phyloP scores from a whole-genome alignment of 202 grass and related monocot species.

The Brachypodium distachyon region DNA sequence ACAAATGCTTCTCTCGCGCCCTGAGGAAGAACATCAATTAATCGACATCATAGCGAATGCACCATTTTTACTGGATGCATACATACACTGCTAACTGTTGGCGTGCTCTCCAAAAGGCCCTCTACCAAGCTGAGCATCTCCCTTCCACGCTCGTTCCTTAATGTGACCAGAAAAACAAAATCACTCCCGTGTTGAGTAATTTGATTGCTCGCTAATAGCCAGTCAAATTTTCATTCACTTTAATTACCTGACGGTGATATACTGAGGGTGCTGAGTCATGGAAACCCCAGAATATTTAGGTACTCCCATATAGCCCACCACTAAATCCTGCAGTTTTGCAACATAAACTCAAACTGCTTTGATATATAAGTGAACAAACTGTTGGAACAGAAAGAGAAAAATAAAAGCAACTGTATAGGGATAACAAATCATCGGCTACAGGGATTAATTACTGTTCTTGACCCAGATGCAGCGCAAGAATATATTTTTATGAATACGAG shows the following conservation, averaged over 20 bases:
- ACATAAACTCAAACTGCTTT: not conserved
- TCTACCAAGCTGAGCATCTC: slow-evolving; percentile 81
- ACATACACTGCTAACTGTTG: slow-evolving; percentile 69
- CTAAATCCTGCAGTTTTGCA: slow-evolving; percentile 66
- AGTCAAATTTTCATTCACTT: not conserved
- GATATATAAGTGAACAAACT: not conserved
- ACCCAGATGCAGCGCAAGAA: not conserved
- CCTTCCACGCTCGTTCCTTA: slow-evolving; percentile 73
- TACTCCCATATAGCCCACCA: slow-evolving; percentile 95
- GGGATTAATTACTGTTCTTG: not conserved
- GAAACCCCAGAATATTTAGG: slow-evolving; percentile 79
- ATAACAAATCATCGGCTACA: not conserved
- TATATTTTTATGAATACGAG: not conserved
- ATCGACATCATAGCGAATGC: not conserved
- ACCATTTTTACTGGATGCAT: not conserved
- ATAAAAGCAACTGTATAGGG: not conserved
- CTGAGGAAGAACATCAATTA: slow-evolving; percentile 25
- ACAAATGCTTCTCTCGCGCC: slow-evolving; percentile 76
- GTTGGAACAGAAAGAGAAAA: not conserved
- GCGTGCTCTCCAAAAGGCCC: slow-evolving; percentile 69
- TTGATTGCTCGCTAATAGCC: not conserved
- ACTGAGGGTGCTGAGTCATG: slow-evolving; percentile 93
- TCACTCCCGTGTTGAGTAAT: not conserved
- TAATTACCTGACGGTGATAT: slow-evolving; percentile 87
- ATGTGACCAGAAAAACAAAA: not conserved